These are phyloP conservation scores for Rhizopus stolonifer DNA, from an alignment of 371 early-diverging fungal species.

Conservation along the genomic window DNA sequence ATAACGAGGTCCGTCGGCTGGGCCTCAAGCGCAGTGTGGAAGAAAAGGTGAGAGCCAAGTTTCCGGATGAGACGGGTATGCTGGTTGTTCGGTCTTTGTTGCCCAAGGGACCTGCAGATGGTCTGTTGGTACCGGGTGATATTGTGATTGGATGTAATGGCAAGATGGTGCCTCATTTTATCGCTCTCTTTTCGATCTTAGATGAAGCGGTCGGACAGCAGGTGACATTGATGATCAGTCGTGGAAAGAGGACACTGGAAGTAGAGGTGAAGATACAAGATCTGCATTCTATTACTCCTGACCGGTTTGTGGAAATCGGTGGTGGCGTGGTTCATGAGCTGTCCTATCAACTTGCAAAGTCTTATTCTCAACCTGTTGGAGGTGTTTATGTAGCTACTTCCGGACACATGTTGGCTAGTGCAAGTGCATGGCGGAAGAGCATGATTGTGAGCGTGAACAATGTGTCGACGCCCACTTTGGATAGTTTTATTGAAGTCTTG, in stretches of 20 bases:
- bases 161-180: constrained; percentile 66
- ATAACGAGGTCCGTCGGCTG: constrained; percentile 62
- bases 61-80: constrained; percentile 68
- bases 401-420: constrained; percentile 73
- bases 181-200: constrained; percentile 61
- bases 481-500: constrained; percentile 76
- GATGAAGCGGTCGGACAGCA: constrained; percentile 70
- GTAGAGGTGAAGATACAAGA: constrained; percentile 71
- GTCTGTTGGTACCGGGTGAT: constrained; percentile 72
- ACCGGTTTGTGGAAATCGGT: constrained; percentile 80
- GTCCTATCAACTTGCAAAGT: constrained; percentile 84
- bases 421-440: constrained; percentile 62
- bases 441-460: constrained; percentile 71
- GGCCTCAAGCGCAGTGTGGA: constrained; percentile 65
- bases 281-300: constrained; percentile 75
- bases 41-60: constrained; percentile 56
- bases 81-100: constrained; percentile 68
- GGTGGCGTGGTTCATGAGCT: constrained; percentile 84
- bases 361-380: constrained; percentile 68
- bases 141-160: constrained; percentile 69
- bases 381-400: constrained; percentile 87
- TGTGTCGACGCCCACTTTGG: constrained; percentile 74
- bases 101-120: constrained; percentile 73
- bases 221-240: constrained; percentile 65
- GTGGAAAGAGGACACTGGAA: constrained; percentile 60